Evolutionary conservation across 441 rosid species (phyloP).

Genomic region (Populus hybrid): DNA sequence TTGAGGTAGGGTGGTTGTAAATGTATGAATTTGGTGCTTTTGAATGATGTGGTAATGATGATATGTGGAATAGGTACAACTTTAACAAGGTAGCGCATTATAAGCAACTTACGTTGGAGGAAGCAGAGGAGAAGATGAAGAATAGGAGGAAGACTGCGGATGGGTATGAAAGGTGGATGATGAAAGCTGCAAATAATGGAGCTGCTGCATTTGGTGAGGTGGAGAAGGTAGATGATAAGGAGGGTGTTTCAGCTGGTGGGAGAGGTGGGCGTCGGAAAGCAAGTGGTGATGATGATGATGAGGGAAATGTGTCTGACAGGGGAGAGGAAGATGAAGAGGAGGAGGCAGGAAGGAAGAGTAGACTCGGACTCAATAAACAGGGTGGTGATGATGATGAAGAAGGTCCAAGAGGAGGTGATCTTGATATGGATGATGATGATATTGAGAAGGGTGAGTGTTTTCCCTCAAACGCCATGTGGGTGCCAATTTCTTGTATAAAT

Average conservation of each 20-base stretch:
- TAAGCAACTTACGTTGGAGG: conserved; percentile 93
- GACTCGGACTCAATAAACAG: conserved; percentile 73
- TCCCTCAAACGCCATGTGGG: background rate
- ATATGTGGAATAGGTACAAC: conserved; percentile 57
- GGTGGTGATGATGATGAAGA: conserved; percentile 86
- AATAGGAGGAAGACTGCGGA: conserved; percentile 94
- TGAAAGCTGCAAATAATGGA: conserved; percentile 93
- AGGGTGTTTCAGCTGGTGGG: conserved; percentile 43
- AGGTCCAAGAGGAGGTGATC: conserved; percentile 89
- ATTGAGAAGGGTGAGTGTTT: conserved; percentile 73
- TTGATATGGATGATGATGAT: conserved; percentile 92
- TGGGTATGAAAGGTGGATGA: conserved; percentile 98
- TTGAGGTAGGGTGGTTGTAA: background rate
- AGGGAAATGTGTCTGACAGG: conserved; percentile 75
- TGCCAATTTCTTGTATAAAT: background rate
- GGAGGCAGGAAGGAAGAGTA: conserved; percentile 76
- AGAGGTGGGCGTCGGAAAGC: conserved; percentile 76
- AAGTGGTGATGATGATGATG: conserved; percentile 57
- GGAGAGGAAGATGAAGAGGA: conserved; percentile 97
- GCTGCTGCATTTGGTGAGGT: conserved; percentile 86
- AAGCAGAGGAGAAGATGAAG: conserved; percentile 97
- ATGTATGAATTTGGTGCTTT: background rate
- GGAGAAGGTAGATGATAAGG: conserved; percentile 73
- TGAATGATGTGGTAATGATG: background rate
- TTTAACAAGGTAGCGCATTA: conserved; percentile 95